Conservation (phyloP, 2,329 filamentous ascomycete species). For the Tolypocladium ovalisporum region DNA sequence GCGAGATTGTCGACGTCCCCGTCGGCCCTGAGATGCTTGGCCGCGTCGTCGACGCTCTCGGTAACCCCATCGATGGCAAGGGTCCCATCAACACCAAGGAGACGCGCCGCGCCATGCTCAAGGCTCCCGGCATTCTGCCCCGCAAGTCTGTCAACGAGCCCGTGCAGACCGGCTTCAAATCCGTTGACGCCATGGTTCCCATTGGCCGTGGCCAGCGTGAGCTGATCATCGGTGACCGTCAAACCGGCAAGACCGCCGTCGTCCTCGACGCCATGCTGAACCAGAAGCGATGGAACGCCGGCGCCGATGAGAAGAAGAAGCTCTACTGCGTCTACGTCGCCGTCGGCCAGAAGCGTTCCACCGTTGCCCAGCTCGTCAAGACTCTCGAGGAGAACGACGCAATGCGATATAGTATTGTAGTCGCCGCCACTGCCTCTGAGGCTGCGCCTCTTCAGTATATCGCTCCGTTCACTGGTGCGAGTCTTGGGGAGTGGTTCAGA, state of each 20-base stretch:
- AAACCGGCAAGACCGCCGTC: conserved; percentile 99
- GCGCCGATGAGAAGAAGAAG: conserved; percentile 88
- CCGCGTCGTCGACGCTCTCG: conserved; percentile 96
- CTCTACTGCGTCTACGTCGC: conserved; percentile 99
- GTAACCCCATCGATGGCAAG: conserved; percentile 99
- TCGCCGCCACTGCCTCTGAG: conserved; percentile 95
- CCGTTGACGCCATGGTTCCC: conserved; percentile 98
- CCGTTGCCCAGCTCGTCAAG: conserved; percentile 98
- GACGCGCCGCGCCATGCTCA: conserved; percentile 94
- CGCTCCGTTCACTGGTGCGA: conserved; percentile 83
- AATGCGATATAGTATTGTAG: conserved; percentile 94
- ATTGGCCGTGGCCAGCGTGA: conserved; percentile 99
- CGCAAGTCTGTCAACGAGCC: conserved; percentile 96
- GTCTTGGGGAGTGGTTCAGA: conserved; percentile 62
- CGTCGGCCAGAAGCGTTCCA: conserved; percentile 98
- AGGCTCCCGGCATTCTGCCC: conserved; percentile 97
- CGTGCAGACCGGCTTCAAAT: conserved; percentile 99
- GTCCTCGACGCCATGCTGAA: conserved; percentile 97
- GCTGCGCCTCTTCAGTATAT: conserved; percentile 91
- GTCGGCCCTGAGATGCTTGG: conserved; percentile 89
- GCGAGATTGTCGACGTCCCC: conserved; percentile 97
- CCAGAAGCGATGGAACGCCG: conserved; percentile 96
- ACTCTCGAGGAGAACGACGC: conserved; percentile 99
- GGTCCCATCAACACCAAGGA: conserved; percentile 86
- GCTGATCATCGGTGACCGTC: conserved; percentile 99